A percentile compares a stretch with the other conserved stretches of the same genome.
These are phyloP conservation scores for Trichomonascus vanleenenianus DNA, from an alignment of 805 yeast species.

Conservation along the genomic window DNA sequence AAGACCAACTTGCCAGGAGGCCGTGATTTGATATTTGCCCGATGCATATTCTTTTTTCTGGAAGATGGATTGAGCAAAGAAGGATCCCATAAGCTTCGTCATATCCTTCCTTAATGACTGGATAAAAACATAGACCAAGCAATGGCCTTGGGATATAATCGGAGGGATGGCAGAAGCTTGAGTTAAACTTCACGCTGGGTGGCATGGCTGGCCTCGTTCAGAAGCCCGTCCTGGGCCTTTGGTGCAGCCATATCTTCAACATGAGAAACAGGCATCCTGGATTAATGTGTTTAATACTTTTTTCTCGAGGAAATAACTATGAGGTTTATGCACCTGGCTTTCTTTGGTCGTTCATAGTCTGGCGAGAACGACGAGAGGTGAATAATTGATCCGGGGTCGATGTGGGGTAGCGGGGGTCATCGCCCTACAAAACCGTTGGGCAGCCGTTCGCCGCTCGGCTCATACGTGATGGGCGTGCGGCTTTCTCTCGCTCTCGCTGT, in stretches of 20 bases:
- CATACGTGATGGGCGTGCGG: too few species aligned
- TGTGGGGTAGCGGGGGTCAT: too few species aligned
- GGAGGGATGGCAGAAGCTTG: conserved; percentile 12
- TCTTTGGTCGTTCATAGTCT: too few species aligned
- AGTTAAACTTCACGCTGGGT: conserved; percentile 11
- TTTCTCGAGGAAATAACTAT: too few species aligned
- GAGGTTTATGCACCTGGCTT: too few species aligned
- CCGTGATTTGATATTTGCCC: conserved; percentile 12
- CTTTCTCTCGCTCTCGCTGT: too few species aligned
- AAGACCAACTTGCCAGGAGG: conserved; percentile 18
- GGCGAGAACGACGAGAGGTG: too few species aligned
- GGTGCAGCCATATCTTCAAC: background rate
- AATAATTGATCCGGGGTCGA: too few species aligned
- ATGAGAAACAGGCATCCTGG: background rate
- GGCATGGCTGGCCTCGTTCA: conserved; percentile 2
- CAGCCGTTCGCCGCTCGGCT: too few species aligned
- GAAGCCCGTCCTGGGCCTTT: background rate
- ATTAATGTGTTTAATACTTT: too few species aligned
- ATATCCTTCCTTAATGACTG: conserved; percentile 44
- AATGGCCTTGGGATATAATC: conserved; percentile 36
- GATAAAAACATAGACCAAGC: conserved; percentile 41
- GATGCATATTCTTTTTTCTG: conserved; percentile 19
- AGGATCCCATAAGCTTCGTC: conserved; percentile 36
- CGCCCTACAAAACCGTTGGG: too few species aligned
- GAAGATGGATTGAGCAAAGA: conserved; percentile 41